These are phyloP conservation scores for Chalaropsis thielavioides DNA, from an alignment of 2,329 filamentous ascomycete genomes.

Conservation along the genomic window DNA sequence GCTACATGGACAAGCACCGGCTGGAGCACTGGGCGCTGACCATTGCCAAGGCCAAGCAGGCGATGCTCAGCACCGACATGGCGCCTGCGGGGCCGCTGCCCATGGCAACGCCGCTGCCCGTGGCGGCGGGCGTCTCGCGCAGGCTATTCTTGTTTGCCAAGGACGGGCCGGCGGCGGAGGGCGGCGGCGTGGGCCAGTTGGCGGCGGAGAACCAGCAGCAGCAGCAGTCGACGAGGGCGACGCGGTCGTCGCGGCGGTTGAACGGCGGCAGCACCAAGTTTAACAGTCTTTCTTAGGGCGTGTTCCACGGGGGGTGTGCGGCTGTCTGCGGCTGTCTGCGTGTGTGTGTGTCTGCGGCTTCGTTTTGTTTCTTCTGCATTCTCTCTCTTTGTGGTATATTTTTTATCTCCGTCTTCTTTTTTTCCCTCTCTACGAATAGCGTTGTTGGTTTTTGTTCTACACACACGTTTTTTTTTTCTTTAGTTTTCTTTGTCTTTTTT, in stretches of 20 bases:
- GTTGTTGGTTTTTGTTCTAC: not conserved
- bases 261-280: conserved; percentile 16
- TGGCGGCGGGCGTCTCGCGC: conserved; percentile 1
- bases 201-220: not conserved
- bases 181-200: not conserved
- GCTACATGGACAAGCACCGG: conserved; percentile 51
- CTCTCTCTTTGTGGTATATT: not conserved
- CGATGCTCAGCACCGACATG: conserved; percentile 24
- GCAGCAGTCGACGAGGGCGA: conserved; percentile 9
- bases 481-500: not conserved
- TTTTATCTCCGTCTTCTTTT: conserved; percentile 11
- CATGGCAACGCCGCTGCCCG: not conserved
- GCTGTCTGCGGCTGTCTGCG: no score
- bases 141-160: not conserved
- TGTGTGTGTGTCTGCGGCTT: no score
- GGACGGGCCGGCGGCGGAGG: not conserved
- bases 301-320: not conserved
- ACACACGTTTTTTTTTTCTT: not conserved
- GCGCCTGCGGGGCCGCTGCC: conserved; percentile 22
- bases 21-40: conserved; percentile 52
- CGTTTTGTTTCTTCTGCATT: not conserved
- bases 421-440: conserved; percentile 7
- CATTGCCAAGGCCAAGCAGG: conserved; percentile 27
- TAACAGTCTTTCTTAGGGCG: conserved; percentile 5
- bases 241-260: conserved; percentile 12